A percentile compares a stretch with the other conserved stretches of the same genome.
phyloP scores from a whole-genome alignment of 1,284 basidiomycete genomes.

The Marasmius oreades region DNA sequence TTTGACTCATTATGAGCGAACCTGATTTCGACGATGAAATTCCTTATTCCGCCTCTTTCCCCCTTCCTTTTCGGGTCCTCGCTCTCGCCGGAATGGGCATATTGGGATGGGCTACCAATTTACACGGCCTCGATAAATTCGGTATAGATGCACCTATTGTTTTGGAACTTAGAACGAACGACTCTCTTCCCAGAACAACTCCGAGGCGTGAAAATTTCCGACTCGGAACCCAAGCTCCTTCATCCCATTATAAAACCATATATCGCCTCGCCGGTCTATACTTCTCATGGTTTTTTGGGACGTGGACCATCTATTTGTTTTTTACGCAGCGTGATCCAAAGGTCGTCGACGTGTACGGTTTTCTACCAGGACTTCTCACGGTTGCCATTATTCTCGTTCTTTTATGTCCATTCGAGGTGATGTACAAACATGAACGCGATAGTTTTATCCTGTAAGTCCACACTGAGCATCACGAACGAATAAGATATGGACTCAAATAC shows the following conservation, averaged over 20 bases:
- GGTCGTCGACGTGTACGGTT: slow-evolving; percentile 71
- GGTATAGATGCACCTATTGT: slow-evolving; percentile 72
- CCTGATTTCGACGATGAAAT: slow-evolving; percentile 29
- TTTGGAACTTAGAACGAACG: slow-evolving; percentile 53
- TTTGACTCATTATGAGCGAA: slow-evolving; percentile 30
- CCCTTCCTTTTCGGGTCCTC: slow-evolving; percentile 80
- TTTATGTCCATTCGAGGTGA: slow-evolving; percentile 62
- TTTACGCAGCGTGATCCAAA: slow-evolving; percentile 53
- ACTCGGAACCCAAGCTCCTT: slow-evolving; percentile 26
- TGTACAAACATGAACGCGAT: slow-evolving; percentile 68
- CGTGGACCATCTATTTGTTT: slow-evolving; percentile 66
- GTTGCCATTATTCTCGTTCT: slow-evolving; percentile 57
- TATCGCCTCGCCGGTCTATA: slow-evolving; percentile 70
- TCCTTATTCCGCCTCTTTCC: slow-evolving; percentile 60
- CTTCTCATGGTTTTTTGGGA: slow-evolving; percentile 49
- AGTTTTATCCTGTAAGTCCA: slow-evolving; percentile 68
- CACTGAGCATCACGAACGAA: slow-evolving; percentile 1
- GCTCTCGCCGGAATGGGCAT: slow-evolving; percentile 69
- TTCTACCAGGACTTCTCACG: slow-evolving; percentile 67
- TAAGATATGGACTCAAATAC: neutral
- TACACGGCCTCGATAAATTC: slow-evolving; percentile 76
- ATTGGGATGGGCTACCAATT: slow-evolving; percentile 81
- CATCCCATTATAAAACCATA: slow-evolving; percentile 52
- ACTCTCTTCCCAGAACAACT: slow-evolving; percentile 24
- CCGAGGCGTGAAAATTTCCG: slow-evolving; percentile 26